A percentile compares a stretch with the other conserved stretches of the same genome.
These are phyloP conservation scores for Mortierella sp. DNA, from an alignment of 371 early-diverging fungal species.

Conservation along the genomic window DNA sequence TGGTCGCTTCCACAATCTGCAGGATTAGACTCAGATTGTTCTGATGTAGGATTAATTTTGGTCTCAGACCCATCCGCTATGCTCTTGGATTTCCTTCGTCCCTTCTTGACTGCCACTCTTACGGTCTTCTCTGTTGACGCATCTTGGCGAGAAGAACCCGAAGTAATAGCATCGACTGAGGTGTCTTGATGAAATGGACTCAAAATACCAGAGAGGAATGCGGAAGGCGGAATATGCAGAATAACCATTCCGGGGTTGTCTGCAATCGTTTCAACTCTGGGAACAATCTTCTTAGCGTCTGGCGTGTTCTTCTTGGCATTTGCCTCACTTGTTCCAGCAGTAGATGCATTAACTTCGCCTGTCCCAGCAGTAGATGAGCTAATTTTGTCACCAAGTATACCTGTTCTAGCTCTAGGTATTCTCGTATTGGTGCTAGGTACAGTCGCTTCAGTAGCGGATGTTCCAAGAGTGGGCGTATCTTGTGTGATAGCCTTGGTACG, in stretches of 20 bases:
- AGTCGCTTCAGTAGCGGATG: background rate
- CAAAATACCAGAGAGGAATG: background rate
- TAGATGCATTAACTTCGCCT: background rate
- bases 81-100: background rate
- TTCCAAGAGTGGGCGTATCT: background rate
- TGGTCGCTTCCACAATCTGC: background rate
- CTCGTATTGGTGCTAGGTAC: background rate
- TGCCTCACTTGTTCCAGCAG: background rate
- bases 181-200: background rate
- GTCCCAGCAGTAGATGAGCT: too few species aligned
- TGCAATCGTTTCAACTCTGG: background rate
- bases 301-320: background rate
- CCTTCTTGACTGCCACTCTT: background rate
- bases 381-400: background rate
- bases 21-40: background rate
- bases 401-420: background rate
- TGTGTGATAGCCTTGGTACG: slow-evolving; percentile 5
- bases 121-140: background rate
- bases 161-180: background rate
- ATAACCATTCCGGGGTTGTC: background rate
- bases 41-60: background rate
- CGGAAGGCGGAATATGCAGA: background rate
- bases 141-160: background rate
- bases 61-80: background rate
- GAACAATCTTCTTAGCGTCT: background rate